phyloP scores from a whole-genome alignment of 2,329 filamentous ascomycete species.

The Fusarium proliferatum region DNA sequence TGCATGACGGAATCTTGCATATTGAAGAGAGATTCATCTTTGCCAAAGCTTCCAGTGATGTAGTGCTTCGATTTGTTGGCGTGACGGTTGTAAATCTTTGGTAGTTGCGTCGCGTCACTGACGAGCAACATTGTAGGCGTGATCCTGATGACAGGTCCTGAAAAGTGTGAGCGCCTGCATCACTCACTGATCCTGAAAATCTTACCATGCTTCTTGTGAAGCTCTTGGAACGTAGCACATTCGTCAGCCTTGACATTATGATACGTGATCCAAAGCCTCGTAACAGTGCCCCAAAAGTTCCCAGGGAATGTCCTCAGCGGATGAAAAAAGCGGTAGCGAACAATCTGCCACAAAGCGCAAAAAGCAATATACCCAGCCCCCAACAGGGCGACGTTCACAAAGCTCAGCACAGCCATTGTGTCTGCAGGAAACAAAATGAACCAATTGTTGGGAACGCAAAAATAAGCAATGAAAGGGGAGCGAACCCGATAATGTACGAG shows the following conservation, averaged over 20 bases:
- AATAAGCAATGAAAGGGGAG: conserved; percentile 14
- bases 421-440: neutral
- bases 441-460: conserved; percentile 12
- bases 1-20: conserved; percentile 65
- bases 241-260: conserved; percentile 36
- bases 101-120: conserved; percentile 61
- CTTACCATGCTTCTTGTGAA: conserved; percentile 32
- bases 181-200: rapidly evolving
- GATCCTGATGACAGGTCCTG: conserved; percentile 40
- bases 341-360: conserved; percentile 10
- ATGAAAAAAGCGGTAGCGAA: conserved; percentile 35
- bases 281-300: conserved; percentile 32
- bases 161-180: neutral
- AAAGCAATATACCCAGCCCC: conserved; percentile 13
- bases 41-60: conserved; percentile 67
- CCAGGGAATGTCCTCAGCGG: conserved; percentile 34
- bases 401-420: conserved; percentile 19
- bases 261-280: conserved; percentile 39
- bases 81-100: conserved; percentile 65
- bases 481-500: neutral
- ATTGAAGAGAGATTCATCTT: conserved; percentile 66
- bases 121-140: conserved; percentile 43
- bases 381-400: conserved; percentile 16
- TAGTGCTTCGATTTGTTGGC: conserved; percentile 69
- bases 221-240: conserved; percentile 26